Conservation (phyloP, 495 filamentous ascomycete genomes). For the Ascodesmis nigricans region DNA sequence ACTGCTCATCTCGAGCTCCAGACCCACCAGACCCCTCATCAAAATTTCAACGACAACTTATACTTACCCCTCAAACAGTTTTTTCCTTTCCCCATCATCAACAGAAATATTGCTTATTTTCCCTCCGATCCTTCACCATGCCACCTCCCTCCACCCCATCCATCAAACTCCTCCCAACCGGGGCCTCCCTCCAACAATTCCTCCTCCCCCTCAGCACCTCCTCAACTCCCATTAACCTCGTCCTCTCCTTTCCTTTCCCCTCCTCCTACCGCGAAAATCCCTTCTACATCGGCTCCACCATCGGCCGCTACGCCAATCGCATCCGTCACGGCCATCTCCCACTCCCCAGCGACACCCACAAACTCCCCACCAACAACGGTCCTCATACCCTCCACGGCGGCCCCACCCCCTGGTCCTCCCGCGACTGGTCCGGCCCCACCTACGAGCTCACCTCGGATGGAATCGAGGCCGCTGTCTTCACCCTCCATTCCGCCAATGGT, state of each 20-base stretch:
- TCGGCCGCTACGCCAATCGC: slow-evolving; percentile 80
- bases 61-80: no score
- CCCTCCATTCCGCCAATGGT: slow-evolving; percentile 44
- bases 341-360: slow-evolving; percentile 50
- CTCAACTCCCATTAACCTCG: no score
- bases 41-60: no score
- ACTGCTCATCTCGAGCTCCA: no score
- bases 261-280: slow-evolving; percentile 53
- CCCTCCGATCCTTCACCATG: no score
- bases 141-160: no score
- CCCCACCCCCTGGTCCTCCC: slow-evolving; percentile 60
- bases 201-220: no score
- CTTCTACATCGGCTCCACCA: slow-evolving; percentile 76
- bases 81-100: no score
- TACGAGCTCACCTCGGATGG: slow-evolving; percentile 40
- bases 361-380: slow-evolving; percentile 50
- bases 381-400: slow-evolving; percentile 72
- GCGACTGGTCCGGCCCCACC: slow-evolving; percentile 53
- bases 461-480: slow-evolving; percentile 56
- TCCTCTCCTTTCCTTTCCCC: slow-evolving; percentile 56
- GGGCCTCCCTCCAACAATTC: no score
- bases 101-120: no score
- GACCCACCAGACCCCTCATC: no score
- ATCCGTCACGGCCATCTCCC: slow-evolving; percentile 49
- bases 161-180: no score